A percentile compares a stretch with the other conserved stretches of the same genome.
Conservation (phyloP, 129 eudicot species). For the Arctium minus region DNA sequence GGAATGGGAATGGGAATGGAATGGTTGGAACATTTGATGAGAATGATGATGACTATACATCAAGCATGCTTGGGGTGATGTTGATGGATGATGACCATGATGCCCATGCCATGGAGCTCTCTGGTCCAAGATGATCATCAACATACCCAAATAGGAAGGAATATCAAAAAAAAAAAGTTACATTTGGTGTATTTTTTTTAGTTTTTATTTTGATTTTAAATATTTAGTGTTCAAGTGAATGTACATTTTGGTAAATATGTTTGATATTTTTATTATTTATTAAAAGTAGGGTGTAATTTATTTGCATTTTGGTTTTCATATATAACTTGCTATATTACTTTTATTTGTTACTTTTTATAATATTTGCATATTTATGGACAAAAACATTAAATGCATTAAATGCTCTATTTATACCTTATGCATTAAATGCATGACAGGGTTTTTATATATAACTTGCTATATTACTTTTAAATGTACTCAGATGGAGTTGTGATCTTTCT, state of each 20-base stretch:
- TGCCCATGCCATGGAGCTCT: constrained; percentile 85
- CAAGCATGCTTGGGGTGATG: constrained; percentile 77
- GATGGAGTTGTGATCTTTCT: no score
- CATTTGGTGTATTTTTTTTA: constrained; percentile 7
- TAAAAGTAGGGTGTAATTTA: background rate
- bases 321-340: background rate
- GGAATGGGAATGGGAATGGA: background rate
- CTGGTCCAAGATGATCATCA: constrained; percentile 82
- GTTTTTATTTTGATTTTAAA: background rate
- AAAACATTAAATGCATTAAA: no score
- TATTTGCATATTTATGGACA: no score
- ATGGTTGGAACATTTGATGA: constrained; percentile 38
- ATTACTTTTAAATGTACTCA: no score
- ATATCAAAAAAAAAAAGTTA: constrained; percentile 7
- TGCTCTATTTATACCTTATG: no score
- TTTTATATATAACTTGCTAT: no score
- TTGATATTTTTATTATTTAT: constrained; percentile 11
- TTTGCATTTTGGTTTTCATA: background rate
- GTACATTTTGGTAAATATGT: constrained; percentile 39
- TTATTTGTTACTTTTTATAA: background rate
- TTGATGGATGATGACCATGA: constrained; percentile 74
- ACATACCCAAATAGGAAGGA: constrained; percentile 31
- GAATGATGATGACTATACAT: constrained; percentile 60
- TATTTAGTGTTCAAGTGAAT: constrained; percentile 4
- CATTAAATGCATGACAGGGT: no score